Evolutionary conservation across 768 basidiomycete species (phyloP), one percentile per base, ranked within the genome.

Genomic region (Tylopilus subfusipes): DNA sequence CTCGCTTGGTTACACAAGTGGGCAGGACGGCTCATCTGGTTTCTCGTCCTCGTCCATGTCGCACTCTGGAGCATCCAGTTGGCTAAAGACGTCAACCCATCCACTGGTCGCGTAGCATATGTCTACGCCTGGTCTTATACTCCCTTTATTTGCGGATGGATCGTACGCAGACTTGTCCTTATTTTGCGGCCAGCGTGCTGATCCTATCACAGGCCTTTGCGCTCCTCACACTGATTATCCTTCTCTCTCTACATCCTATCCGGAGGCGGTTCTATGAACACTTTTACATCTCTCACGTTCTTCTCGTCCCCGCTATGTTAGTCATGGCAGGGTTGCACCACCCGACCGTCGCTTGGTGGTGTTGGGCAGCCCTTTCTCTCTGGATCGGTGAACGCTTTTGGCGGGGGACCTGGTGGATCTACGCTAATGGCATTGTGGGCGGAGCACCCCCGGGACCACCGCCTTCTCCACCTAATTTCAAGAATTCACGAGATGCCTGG

Each of bases 51-150:
- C 4, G 59, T 82, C 3, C 89, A 92, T 66, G 82, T 85, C 30
- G 74, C 70, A 3, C 70, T 85, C 1, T 92, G 89, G 90, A 83
- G 81, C 53, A 76, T 86, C 7, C 85, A 90, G 64, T 73, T 91
- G 40, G 66, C 69, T 38, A 72, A 66, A 14, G 86, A 90, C 54
- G 71, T 68, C 54, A 73, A 80, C 22, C 59, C 63, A 14, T 72
- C 58, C 36, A 78, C 75, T 11, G 75, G 72, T 54, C 76, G 71
- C 49, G 49, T 71, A 16, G 80, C 75, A 22, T 79, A 76, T 65
- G 56, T 73, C 40, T 78, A 81, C 54, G 80, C 83, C 19, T 86
- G 79, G 76, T 68, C 72, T 22, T 87, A 84, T 57, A 71, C 72
- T 36, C 79, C 81, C 36, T 90, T 91, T 62, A 70, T 83, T 36